Conservation (phyloP, 139 green algal species). For the Zygnema circumcarinatum region DNA sequence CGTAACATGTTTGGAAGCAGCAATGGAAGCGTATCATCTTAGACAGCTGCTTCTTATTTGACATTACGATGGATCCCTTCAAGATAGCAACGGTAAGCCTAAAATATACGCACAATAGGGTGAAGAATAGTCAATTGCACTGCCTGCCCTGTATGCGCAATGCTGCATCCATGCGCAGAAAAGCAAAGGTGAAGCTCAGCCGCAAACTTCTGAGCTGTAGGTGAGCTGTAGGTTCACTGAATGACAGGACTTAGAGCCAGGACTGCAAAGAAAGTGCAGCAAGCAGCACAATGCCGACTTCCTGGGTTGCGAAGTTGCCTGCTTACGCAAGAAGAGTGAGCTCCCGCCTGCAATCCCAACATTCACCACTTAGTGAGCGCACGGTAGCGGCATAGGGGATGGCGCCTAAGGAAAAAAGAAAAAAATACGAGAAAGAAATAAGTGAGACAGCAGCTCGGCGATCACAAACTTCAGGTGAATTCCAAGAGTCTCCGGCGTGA, state of each 20-base stretch:
- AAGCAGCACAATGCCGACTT: too few species aligned
- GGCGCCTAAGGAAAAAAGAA: not conserved
- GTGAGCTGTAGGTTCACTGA: not conserved
- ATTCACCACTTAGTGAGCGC: not conserved
- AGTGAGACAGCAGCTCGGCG: not conserved
- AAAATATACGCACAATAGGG: constrained; percentile 8
- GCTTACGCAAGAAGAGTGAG: not conserved
- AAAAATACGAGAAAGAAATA: not conserved
- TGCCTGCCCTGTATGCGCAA: not conserved
- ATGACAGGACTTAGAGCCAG: not conserved
- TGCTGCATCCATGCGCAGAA: not conserved
- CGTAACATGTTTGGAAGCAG: too few species aligned
- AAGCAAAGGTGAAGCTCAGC: not conserved
- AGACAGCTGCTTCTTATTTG: not conserved
- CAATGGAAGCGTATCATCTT: not conserved
- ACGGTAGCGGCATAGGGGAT: not conserved
- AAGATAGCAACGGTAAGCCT: not conserved
- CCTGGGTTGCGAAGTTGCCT: not conserved
- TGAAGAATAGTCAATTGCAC: constrained; percentile 6
- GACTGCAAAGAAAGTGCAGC: not conserved
- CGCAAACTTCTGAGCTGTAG: not conserved
- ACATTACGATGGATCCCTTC: not conserved
- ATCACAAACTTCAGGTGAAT: not conserved
- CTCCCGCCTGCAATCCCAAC: not conserved
- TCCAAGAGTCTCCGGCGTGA: not conserved